Evolutionary conservation across 352 stramenopile species (phyloP).

Genomic region (Phytophthora nicotianae): DNA sequence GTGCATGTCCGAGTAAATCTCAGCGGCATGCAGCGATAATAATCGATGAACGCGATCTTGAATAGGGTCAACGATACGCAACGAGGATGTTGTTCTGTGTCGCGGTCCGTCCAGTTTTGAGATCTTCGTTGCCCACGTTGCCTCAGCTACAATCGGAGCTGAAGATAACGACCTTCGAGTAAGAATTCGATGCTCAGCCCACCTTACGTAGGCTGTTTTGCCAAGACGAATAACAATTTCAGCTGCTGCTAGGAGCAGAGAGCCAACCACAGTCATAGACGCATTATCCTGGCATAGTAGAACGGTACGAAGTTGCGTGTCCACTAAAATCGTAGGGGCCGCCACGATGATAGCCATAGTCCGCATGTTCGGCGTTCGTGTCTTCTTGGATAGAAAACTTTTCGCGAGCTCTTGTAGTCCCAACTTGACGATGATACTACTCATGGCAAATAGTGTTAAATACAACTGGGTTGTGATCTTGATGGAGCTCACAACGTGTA

Average conservation of each 20-base stretch:
- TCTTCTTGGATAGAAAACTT: neutral
- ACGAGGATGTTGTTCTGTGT: neutral
- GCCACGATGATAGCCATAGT: slow-evolving; percentile 25
- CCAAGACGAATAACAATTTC: slow-evolving; percentile 32
- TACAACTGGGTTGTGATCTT: slow-evolving; percentile 4
- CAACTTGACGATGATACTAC: slow-evolving; percentile 21
- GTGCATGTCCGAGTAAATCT: slow-evolving; percentile 42
- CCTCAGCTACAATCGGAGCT: neutral
- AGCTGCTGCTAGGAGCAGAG: slow-evolving; percentile 31
- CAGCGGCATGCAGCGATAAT: slow-evolving; percentile 18
- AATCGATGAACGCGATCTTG: slow-evolving; percentile 14
- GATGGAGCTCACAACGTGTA: slow-evolving; percentile 22
- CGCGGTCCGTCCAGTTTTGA: slow-evolving; percentile 1
- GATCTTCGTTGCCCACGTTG: neutral
- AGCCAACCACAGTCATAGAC: slow-evolving; percentile 13
- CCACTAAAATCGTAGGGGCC: slow-evolving; percentile 31
- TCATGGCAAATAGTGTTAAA: slow-evolving; percentile 8
- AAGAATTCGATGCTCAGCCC: neutral
- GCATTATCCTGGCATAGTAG: slow-evolving; percentile 22
- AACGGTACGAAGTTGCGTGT: slow-evolving; percentile 33
- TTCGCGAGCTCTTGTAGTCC: slow-evolving; percentile 25
- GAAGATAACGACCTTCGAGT: neutral
- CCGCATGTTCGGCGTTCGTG: slow-evolving; percentile 1
- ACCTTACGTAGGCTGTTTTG: slow-evolving; percentile 15
- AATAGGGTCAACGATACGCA: slow-evolving; percentile 4